Percentiles rank a stretch among this genome's conserved stretches.
Conservation (phyloP, 78 protist species). For the Chrysochromulina parva region DNA sequence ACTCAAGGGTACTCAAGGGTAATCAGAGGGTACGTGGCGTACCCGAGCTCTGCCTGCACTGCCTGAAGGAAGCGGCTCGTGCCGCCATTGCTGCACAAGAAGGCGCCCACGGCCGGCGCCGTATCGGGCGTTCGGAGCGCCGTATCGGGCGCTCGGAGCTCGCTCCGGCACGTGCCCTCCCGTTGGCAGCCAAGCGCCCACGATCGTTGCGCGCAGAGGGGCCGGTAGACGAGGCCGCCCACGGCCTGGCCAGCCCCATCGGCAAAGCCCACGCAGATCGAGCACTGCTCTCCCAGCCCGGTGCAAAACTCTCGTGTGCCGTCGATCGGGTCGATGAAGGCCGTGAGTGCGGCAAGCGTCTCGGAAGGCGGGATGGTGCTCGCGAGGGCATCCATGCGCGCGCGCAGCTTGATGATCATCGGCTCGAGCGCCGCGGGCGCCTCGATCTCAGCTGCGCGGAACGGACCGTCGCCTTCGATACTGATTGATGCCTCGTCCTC, state of each 20-base stretch:
- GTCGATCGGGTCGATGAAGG: slow-evolving; percentile 61
- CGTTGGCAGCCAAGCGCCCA: slow-evolving; percentile 26
- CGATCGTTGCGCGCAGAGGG: neutral
- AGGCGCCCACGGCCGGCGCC: no score
- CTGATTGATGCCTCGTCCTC: slow-evolving; percentile 20
- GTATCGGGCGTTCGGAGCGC: no score
- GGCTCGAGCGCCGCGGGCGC: neutral
- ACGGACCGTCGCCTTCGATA: slow-evolving; percentile 1
- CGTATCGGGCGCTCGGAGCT: neutral
- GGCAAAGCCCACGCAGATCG: slow-evolving; percentile 54
- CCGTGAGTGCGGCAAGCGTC: neutral
- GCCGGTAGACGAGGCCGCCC: slow-evolving; percentile 34
- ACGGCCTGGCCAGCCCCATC: neutral
- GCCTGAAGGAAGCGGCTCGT: no score
- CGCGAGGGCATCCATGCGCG: neutral
- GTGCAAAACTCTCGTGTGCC: slow-evolving; percentile 52
- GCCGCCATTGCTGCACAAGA: no score
- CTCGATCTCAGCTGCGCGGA: neutral
- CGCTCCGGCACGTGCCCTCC: neutral
- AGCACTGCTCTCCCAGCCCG: slow-evolving; percentile 32
- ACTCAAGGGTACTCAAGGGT: no score
- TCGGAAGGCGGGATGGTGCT: neutral
- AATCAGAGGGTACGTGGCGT: no score
- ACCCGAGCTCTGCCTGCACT: no score
- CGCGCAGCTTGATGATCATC: neutral